phyloP scores from a whole-genome alignment of 495 filamentous ascomycete species.

The Penicillium pancosmium region DNA sequence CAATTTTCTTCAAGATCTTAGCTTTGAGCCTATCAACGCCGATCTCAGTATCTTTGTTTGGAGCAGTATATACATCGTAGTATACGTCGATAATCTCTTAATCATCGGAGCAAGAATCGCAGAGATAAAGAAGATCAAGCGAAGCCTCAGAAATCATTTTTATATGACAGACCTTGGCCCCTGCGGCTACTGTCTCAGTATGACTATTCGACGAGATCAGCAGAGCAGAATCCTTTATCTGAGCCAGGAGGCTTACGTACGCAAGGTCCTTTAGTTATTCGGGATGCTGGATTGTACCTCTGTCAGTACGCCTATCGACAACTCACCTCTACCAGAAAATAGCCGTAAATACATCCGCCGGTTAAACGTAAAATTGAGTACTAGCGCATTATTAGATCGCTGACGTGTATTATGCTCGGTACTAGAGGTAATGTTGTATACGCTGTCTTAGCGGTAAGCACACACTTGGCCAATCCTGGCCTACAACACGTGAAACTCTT shows the following conservation, averaged over 20 bases:
- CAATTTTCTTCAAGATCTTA: constrained; percentile 30
- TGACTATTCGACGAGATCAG: too few species aligned
- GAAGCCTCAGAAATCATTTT: too few species aligned
- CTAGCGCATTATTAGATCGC: constrained; percentile 21
- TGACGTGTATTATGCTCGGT: constrained; percentile 28
- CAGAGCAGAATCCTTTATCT: too few species aligned
- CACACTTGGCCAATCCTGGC: constrained; percentile 23
- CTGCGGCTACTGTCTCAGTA: too few species aligned
- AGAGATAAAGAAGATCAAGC: constrained; percentile 17
- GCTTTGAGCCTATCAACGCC: constrained; percentile 26
- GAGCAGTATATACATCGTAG: constrained; percentile 27
- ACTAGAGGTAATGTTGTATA: constrained; percentile 29
- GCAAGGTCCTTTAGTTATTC: not conserved
- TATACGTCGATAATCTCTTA: constrained; percentile 40
- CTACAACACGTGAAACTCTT: constrained; percentile 22
- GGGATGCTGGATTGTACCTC: not conserved
- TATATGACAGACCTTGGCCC: too few species aligned
- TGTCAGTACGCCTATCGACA: constrained; percentile 17
- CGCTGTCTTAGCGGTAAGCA: constrained; percentile 19
- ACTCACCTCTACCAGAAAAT: constrained; percentile 13
- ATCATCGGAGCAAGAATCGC: constrained; percentile 24
- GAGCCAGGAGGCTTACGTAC: not conserved
- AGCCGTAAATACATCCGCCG: constrained; percentile 9
- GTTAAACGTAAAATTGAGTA: constrained; percentile 13
- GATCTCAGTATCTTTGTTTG: constrained; percentile 29